Conservation (phyloP, 2,329 filamentous ascomycete genomes). For the Pleomassaria siparia region DNA sequence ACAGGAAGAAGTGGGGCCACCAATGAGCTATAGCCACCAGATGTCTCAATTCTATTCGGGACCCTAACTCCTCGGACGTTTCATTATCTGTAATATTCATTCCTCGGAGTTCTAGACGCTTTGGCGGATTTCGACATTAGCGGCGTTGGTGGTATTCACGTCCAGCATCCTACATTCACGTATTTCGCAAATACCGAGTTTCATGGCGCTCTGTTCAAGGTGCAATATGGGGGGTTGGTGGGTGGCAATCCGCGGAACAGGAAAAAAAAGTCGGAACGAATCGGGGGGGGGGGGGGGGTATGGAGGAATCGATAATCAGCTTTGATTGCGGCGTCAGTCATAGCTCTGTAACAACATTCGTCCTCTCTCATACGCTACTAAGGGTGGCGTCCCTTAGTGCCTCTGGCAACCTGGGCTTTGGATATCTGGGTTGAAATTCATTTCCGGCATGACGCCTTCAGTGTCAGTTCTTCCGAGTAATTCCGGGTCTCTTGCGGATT, state of each 20-base stretch:
- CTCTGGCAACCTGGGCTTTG: not conserved
- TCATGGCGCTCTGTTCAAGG: slow-evolving; percentile 1
- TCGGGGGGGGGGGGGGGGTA: no score
- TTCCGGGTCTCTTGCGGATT: not conserved
- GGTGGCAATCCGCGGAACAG: no score
- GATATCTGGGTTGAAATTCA: not conserved
- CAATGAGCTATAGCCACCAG: slow-evolving; percentile 30
- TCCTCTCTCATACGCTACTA: not conserved
- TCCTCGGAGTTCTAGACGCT: slow-evolving; percentile 5
- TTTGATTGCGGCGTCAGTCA: slow-evolving; percentile 4
- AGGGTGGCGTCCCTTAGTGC: slow-evolving; percentile 2
- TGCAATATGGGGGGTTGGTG: slow-evolving; percentile 1
- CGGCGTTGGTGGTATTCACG: no score
- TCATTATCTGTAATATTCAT: not conserved
- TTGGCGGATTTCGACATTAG: slow-evolving; percentile 5
- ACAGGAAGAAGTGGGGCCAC: slow-evolving; percentile 36
- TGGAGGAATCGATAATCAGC: not conserved
- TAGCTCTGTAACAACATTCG: not conserved
- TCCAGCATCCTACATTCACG: no score
- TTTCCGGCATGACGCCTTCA: not conserved
- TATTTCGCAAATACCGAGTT: not conserved
- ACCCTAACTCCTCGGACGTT: slow-evolving; percentile 11
- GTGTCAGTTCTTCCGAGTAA: not conserved
- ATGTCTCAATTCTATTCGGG: slow-evolving; percentile 35
- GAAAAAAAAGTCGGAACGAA: no score